phyloP scores from a whole-genome alignment of 2,329 filamentous ascomycete species.

The Colletotrichum graminicola region DNA sequence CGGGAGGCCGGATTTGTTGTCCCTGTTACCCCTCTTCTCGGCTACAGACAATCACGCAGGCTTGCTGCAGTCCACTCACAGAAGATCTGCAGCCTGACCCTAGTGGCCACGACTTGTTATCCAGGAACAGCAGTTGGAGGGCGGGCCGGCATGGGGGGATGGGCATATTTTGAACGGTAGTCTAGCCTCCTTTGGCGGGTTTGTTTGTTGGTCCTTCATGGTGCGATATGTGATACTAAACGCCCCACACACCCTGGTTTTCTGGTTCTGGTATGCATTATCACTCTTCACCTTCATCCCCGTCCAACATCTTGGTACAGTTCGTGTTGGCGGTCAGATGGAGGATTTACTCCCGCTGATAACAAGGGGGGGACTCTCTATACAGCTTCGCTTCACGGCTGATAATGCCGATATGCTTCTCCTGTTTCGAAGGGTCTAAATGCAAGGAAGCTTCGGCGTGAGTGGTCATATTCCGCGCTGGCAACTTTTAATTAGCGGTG shows the following conservation, averaged over 20 bases:
- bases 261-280: not conserved
- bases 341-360: not conserved
- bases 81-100: not conserved
- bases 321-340: not conserved
- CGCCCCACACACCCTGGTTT: not conserved
- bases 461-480: no score
- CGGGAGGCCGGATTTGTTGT: not conserved
- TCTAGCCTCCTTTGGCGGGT: not conserved
- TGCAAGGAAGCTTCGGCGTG: no score
- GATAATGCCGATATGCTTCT: no score
- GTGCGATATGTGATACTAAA: no score
- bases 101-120: not conserved
- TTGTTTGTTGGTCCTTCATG: not conserved
- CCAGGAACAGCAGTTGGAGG: slow-evolving; percentile 1
- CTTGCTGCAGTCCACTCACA: not conserved
- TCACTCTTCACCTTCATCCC: not conserved
- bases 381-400: no score
- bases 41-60: not conserved
- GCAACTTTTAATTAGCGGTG: no score
- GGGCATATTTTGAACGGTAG: not conserved
- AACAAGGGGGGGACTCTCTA: not conserved
- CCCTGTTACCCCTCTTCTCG: slow-evolving; percentile 16
- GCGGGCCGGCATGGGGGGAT: not conserved
- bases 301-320: not conserved
- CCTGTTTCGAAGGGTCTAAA: no score